Evolutionary conservation across 148 eudicot species (phyloP), one percentile per base, ranked within the genome.

Genomic region (Cornus suecica): DNA sequence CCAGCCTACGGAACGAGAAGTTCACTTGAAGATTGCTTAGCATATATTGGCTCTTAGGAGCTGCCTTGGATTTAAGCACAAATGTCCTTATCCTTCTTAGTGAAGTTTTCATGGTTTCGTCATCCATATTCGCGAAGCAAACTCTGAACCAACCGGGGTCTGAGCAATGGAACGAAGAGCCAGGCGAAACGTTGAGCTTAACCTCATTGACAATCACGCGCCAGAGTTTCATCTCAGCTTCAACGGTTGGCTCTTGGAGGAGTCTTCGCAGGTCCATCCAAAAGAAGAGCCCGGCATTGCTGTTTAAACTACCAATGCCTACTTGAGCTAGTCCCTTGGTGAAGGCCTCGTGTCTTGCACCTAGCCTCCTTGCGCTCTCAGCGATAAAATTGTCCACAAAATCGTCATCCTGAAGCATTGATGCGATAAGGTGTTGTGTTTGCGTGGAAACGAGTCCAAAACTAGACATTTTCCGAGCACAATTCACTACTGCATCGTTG

Each of bases 381-480:
- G 29, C 26, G 0, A 84, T 14, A 16, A 82, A 84, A 1, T 69
- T 68, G 51, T 70, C 83, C 1, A 82, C n/a, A n/a, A n/a, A n/a
- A n/a, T n/a, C n/a, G n/a, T n/a, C n/a, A n/a, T n/a, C n/a, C n/a
- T n/a, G n/a, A 3, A 87, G 73, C 84, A 87, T 83, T 9, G 79
- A 72, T 13, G 84, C 87, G 0, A 87, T 64, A 29, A 84, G 32
- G 51, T 76, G 79, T 56, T 84, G 90, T 3, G 90, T 87, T 70
- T 87, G 90, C 8, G 90, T 84, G 0, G 90, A 87, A 37, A 87
- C 90, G 0, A 87, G 76, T 5, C 90, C 90, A 37, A 87, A 87
- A 65, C 90, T 87, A 9, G 90, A 87, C 90, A 87, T 87, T 64
- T 87, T 87, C 13, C 90, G 70, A 18, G 90, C 90, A 67, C 84